Percentiles rank a stretch among this genome's conserved stretches.
phyloP scores from a whole-genome alignment of 306 rosid species.

The Phaseolus lunatus region DNA sequence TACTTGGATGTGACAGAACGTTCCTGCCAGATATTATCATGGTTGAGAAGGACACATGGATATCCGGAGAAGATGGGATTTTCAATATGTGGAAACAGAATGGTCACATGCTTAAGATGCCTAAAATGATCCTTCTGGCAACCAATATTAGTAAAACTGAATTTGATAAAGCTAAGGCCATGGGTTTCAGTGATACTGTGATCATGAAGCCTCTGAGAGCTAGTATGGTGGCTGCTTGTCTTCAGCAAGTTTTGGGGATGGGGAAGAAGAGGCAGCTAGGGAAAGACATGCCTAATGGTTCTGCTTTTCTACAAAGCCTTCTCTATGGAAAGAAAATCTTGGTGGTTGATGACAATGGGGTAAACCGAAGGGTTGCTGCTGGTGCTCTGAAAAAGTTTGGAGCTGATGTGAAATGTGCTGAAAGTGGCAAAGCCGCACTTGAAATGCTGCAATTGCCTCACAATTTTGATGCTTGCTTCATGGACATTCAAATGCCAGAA shows the following conservation, averaged over 20 bases:
- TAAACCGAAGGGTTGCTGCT: slow-evolving; percentile 93
- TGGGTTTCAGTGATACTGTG: slow-evolving; percentile 81
- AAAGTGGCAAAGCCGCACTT: slow-evolving; percentile 91
- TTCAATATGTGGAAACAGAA: slow-evolving; percentile 62
- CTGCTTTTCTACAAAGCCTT: slow-evolving; percentile 65
- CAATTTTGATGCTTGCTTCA: slow-evolving; percentile 92
- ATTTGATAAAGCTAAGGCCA: slow-evolving; percentile 66
- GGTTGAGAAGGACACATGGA: slow-evolving; percentile 82
- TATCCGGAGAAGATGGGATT: slow-evolving; percentile 63
- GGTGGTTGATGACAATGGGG: slow-evolving; percentile 91
- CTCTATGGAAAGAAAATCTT: slow-evolving; percentile 79
- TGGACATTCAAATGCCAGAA: slow-evolving; percentile 99
- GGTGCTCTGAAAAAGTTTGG: slow-evolving; percentile 92
- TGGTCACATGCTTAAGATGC: slow-evolving; percentile 54
- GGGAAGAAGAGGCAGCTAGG: slow-evolving; percentile 76
- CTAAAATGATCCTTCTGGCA: slow-evolving; percentile 80
- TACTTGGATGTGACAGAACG: slow-evolving; percentile 57
- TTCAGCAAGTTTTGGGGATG: slow-evolving; percentile 84
- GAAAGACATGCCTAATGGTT: slow-evolving; percentile 59
- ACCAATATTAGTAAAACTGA: slow-evolving; percentile 68
- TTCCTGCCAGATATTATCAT: slow-evolving; percentile 70
- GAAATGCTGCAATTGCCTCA: slow-evolving; percentile 85
- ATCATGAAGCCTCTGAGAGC: slow-evolving; percentile 93
- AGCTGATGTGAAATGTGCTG: slow-evolving; percentile 86
- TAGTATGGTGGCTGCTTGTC: slow-evolving; percentile 96